Percentiles rank a stretch among this genome's conserved stretches.
Evolutionary conservation across 768 basidiomycete species (phyloP).

Genomic region (Exidia glandulosa): DNA sequence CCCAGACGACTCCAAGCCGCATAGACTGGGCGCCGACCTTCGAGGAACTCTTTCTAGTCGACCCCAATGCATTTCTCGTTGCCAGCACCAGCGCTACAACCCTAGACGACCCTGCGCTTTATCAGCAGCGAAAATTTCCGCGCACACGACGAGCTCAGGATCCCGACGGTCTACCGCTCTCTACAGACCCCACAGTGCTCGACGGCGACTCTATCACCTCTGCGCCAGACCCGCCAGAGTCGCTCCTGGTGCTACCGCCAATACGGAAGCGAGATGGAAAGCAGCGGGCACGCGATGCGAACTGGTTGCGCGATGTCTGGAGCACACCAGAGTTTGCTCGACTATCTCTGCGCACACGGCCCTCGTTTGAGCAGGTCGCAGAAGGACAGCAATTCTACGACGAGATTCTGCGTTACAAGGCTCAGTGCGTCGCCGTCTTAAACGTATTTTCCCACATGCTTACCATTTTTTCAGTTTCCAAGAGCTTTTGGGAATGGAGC

Average conservation of each 20-base stretch:
- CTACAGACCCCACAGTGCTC: not conserved
- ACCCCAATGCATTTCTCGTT: not conserved
- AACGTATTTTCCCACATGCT: not conserved
- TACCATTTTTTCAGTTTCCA: slow-evolving; percentile 29
- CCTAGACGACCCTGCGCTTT: not conserved
- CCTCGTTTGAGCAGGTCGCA: not conserved
- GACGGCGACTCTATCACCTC: not conserved
- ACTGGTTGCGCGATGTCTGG: not conserved
- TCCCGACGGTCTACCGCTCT: not conserved
- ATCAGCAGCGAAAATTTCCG: not conserved
- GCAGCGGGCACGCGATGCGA: not conserved
- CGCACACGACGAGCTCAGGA: not conserved
- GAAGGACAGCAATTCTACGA: slow-evolving; percentile 26
- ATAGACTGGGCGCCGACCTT: not conserved
- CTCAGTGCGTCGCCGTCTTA: slow-evolving; percentile 31
- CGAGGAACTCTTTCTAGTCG: not conserved
- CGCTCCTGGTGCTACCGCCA: not conserved
- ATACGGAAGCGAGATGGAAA: not conserved
- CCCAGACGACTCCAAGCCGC: not conserved
- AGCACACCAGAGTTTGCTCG: not conserved
- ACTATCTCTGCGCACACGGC: not conserved
- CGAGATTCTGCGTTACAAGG: slow-evolving; percentile 42
- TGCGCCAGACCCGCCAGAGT: not conserved
- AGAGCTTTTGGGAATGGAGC: slow-evolving; percentile 43
- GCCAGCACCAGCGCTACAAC: not conserved